phyloP scores from a whole-genome alignment of 2,329 filamentous ascomycete genomes.

The Pezicula carpinea region DNA sequence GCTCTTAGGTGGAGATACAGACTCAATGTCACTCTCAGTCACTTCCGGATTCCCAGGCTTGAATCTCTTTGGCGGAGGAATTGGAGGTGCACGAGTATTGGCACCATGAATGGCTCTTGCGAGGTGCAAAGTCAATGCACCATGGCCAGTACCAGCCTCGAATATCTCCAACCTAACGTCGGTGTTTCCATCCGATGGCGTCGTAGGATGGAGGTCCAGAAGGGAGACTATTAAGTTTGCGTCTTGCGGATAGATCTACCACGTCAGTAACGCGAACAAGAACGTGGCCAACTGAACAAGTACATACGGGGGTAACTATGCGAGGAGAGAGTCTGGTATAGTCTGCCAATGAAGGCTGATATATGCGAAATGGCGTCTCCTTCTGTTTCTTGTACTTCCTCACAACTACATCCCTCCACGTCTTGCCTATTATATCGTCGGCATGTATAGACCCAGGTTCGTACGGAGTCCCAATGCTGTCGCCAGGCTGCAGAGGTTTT shows the following conservation, averaged over 20 bases:
- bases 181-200: constrained; percentile 61
- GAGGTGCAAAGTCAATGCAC: constrained; percentile 70
- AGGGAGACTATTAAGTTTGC: constrained; percentile 71
- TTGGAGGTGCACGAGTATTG: constrained; percentile 49
- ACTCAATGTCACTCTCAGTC: background rate
- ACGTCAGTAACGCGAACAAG: constrained; percentile 14
- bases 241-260: constrained; percentile 69
- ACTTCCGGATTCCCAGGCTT: background rate
- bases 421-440: constrained; percentile 29
- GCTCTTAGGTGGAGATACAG: background rate
- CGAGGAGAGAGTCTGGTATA: constrained; percentile 66
- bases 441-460: constrained; percentile 29
- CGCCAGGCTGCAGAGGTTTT: constrained; percentile 34
- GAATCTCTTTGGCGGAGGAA: constrained; percentile 21
- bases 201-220: constrained; percentile 66
- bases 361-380: constrained; percentile 33
- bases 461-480: constrained; percentile 27
- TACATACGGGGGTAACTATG: constrained; percentile 67
- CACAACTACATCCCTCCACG: constrained; percentile 14
- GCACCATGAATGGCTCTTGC: constrained; percentile 71
- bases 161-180: constrained; percentile 63
- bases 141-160: constrained; percentile 83
- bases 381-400: constrained; percentile 8
- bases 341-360: constrained; percentile 65
- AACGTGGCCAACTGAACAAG: background rate